A percentile compares a stretch with the other conserved stretches of the same genome.
These are phyloP conservation scores for Septoria linicola DNA, from an alignment of 2,329 filamentous ascomycete genomes.

Conservation along the genomic window DNA sequence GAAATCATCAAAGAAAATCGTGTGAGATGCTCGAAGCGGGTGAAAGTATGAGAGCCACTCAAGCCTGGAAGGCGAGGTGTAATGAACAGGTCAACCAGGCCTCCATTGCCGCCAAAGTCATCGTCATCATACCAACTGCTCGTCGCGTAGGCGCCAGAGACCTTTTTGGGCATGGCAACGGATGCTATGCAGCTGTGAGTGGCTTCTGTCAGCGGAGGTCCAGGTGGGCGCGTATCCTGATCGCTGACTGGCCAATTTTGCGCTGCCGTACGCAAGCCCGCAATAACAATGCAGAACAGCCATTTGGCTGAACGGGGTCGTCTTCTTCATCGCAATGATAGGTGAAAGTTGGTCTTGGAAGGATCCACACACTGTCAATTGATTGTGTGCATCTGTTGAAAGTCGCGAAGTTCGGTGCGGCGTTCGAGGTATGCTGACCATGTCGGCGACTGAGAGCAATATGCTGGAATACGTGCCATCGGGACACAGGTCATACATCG, in stretches of 20 bases:
- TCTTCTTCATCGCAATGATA: conserved; percentile 1
- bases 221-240: conserved; percentile 12
- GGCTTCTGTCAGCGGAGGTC: not conserved
- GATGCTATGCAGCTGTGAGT: conserved; percentile 15
- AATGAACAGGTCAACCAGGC: not conserved
- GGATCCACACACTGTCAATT: too few relatives aligned
- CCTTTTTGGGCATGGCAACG: conserved; percentile 9
- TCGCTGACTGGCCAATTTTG: conserved; percentile 6
- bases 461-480: too few relatives aligned
- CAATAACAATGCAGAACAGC: conserved; percentile 2
- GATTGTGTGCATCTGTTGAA: too few relatives aligned
- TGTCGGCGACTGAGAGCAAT: too few relatives aligned
- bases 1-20: conserved; percentile 13
- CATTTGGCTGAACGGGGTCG: not conserved
- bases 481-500: too few relatives aligned
- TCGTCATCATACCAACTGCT: conserved; percentile 21
- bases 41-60: too few relatives aligned
- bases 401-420: too few relatives aligned
- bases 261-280: conserved; percentile 9
- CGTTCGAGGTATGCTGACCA: too few relatives aligned
- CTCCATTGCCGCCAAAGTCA: conserved; percentile 19
- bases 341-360: not conserved
- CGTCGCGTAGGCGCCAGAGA: conserved; percentile 21
- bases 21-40: not conserved
- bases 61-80: not conserved